Conservation (phyloP, 805 yeast genomes). For the Cyberlindnera galapagoensis region DNA sequence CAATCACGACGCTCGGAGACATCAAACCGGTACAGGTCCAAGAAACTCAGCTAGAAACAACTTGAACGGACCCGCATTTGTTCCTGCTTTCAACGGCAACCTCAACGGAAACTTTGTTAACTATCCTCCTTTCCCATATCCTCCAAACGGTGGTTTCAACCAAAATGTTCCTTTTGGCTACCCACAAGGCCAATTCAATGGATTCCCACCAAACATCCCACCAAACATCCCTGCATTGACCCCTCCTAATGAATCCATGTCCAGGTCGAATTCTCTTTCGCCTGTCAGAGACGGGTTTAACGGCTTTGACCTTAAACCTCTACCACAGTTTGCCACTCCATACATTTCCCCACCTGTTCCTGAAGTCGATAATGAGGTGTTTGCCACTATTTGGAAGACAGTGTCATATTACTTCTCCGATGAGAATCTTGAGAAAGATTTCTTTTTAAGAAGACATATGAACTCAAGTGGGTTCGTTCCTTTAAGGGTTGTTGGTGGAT, state of each 20-base stretch:
- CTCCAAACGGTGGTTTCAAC: too few relatives aligned
- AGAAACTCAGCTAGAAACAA: too few relatives aligned
- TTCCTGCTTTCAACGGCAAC: too few relatives aligned
- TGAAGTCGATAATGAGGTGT: too few relatives aligned
- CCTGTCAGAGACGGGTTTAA: conserved; percentile 12
- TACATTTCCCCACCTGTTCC: conserved; percentile 9
- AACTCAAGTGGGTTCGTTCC: conserved; percentile 68
- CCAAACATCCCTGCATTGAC: conserved; percentile 5
- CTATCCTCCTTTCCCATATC: too few relatives aligned
- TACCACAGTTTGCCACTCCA: conserved; percentile 1
- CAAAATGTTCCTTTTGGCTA: conserved; percentile 18
- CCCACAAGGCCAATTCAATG: too few relatives aligned
- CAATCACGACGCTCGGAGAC: too few relatives aligned
- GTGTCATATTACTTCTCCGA: conserved; percentile 85
- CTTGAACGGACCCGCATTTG: too few relatives aligned
- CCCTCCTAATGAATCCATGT: conserved; percentile 1
- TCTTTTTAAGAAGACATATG: conserved; percentile 77
- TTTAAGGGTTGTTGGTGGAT: conserved; percentile 53
- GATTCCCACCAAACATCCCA: too few relatives aligned
- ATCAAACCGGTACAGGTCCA: too few relatives aligned
- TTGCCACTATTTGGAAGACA: conserved; percentile 55
- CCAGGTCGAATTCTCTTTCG: conserved; percentile 19
- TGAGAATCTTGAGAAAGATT: conserved; percentile 81
- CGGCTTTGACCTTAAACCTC: conserved; percentile 4
- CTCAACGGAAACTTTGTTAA: too few relatives aligned